These are phyloP conservation scores for Phytopythium vexans DNA, from an alignment of 352 stramenopile species.

Conservation along the genomic window DNA sequence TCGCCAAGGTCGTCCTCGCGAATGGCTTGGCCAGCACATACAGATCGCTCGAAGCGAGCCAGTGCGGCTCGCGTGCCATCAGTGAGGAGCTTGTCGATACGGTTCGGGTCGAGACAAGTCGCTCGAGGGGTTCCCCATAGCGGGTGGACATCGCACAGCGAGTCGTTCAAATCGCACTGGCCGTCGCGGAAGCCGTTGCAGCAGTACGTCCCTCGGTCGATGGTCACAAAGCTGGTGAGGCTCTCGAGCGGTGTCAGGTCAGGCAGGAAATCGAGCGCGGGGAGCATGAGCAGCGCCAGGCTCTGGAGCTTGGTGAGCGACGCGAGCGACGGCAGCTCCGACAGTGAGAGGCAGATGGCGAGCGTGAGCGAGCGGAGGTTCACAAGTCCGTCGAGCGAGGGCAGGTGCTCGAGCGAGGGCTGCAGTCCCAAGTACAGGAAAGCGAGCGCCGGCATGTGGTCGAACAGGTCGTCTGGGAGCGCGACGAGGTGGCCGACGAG, in stretches of 20 bases:
- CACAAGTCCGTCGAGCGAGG: constrained; percentile 23
- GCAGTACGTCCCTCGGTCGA: constrained; percentile 15
- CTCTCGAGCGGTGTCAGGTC: constrained; percentile 18
- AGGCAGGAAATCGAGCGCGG: constrained; percentile 11
- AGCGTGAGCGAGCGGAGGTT: constrained; percentile 31
- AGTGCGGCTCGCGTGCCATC: constrained; percentile 13
- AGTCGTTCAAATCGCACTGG: constrained; percentile 11
- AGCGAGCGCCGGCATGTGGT: constrained; percentile 2
- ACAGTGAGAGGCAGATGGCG: constrained; percentile 11
- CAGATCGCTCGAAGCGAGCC: constrained; percentile 9
- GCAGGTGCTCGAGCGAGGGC: constrained; percentile 13
- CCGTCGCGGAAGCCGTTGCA: constrained; percentile 34
- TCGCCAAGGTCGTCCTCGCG: constrained; percentile 7
- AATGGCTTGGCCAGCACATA: constrained; percentile 17
- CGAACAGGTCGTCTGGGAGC: constrained; percentile 5
- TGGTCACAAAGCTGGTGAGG: constrained; percentile 15
- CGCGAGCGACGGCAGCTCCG: constrained; percentile 16
- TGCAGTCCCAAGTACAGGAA: constrained; percentile 1
- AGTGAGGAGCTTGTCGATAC: constrained; percentile 2
- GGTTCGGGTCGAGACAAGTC: constrained; percentile 8
- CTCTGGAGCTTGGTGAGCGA: constrained; percentile 16
- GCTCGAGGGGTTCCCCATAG: constrained; percentile 17
- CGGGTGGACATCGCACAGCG: constrained; percentile 16
- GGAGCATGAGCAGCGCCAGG: constrained; percentile 14
- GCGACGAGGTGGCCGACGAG: neutral